Evolutionary conservation across 2,329 filamentous ascomycete species (phyloP).

Genomic region (Arthroderma uncinatum): DNA sequence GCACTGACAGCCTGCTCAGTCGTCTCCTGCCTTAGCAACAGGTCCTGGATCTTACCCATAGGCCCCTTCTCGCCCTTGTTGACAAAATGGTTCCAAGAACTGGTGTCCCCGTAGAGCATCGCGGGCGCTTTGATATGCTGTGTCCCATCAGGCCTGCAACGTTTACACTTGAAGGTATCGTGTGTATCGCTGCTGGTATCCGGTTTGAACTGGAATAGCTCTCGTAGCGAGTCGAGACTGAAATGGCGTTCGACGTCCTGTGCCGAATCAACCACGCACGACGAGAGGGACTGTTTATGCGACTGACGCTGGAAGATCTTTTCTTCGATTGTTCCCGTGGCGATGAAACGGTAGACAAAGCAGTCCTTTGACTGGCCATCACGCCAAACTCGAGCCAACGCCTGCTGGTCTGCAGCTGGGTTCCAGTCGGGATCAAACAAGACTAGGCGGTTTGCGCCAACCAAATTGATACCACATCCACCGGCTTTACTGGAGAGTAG

Average conservation of each 20-base stretch:
- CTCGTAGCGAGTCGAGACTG: slow-evolving; percentile 75
- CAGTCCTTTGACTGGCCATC: slow-evolving; percentile 99
- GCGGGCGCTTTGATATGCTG: slow-evolving; percentile 85
- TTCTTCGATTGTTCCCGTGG: slow-evolving; percentile 94
- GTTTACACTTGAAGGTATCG: slow-evolving; percentile 96
- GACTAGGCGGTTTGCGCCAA: slow-evolving; percentile 86
- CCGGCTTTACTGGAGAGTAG: slow-evolving; percentile 94
- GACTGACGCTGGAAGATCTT: slow-evolving; percentile 98
- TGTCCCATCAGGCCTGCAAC: slow-evolving; percentile 76
- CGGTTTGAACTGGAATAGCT: slow-evolving; percentile 84
- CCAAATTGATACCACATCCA: slow-evolving; percentile 90
- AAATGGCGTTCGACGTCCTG: slow-evolving; percentile 98
- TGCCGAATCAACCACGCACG: slow-evolving; percentile 88
- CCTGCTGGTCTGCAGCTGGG: slow-evolving; percentile 92
- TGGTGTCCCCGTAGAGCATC: slow-evolving; percentile 95
- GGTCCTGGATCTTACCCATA: slow-evolving; percentile 74
- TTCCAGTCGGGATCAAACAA: slow-evolving; percentile 98
- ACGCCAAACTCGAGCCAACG: slow-evolving; percentile 93
- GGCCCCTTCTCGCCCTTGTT: slow-evolving; percentile 59
- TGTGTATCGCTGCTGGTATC: slow-evolving; percentile 87
- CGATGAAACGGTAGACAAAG: slow-evolving; percentile 98
- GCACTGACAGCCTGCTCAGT: slow-evolving; percentile 72
- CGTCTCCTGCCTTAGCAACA: slow-evolving; percentile 77
- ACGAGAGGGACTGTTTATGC: slow-evolving; percentile 93
- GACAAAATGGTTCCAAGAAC: slow-evolving; percentile 97